These are phyloP conservation scores for Alternaria arborescens DNA, from an alignment of 2,329 filamentous ascomycete genomes.

Conservation along the genomic window DNA sequence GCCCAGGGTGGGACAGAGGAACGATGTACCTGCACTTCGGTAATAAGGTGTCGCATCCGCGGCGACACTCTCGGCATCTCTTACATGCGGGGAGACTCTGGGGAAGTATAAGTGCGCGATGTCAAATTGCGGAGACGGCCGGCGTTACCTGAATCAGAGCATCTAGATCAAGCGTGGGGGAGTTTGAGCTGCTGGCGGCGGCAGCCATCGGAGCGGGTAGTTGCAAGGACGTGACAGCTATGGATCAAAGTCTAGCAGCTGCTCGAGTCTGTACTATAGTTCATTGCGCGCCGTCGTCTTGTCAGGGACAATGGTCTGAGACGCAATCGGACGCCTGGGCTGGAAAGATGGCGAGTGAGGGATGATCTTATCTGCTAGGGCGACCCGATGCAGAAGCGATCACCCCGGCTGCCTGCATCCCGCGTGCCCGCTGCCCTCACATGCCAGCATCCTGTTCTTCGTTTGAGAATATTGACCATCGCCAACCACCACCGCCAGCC, in stretches of 20 bases:
- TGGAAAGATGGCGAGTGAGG: conserved; percentile 15
- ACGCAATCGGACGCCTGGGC: conserved; percentile 10
- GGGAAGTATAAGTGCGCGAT: conserved; percentile 18
- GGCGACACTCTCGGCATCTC: conserved; percentile 47
- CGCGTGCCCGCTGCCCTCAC: conserved; percentile 10
- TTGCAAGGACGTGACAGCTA: background rate
- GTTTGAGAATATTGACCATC: conserved; percentile 20
- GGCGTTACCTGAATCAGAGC: conserved; percentile 35
- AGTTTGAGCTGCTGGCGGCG: conserved; percentile 13
- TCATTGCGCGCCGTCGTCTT: background rate
- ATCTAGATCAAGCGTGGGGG: conserved; percentile 30
- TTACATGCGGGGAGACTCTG: conserved; percentile 48
- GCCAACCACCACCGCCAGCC: conserved; percentile 15
- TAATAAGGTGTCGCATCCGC: conserved; percentile 48
- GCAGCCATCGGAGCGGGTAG: conserved; percentile 25
- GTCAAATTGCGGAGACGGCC: conserved; percentile 3
- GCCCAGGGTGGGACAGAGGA: conserved; percentile 2
- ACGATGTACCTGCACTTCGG: conserved; percentile 44
- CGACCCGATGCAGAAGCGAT: conserved; percentile 23
- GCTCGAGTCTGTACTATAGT: conserved; percentile 1
- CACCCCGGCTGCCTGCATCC: conserved; percentile 22
- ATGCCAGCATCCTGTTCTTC: conserved; percentile 11
- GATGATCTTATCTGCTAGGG: conserved; percentile 28
- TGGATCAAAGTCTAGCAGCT: conserved; percentile 1
- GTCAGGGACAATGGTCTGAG: conserved; percentile 2